These are phyloP conservation scores for Senna siamea DNA, from an alignment of 306 rosid genomes.

Conservation along the genomic window DNA sequence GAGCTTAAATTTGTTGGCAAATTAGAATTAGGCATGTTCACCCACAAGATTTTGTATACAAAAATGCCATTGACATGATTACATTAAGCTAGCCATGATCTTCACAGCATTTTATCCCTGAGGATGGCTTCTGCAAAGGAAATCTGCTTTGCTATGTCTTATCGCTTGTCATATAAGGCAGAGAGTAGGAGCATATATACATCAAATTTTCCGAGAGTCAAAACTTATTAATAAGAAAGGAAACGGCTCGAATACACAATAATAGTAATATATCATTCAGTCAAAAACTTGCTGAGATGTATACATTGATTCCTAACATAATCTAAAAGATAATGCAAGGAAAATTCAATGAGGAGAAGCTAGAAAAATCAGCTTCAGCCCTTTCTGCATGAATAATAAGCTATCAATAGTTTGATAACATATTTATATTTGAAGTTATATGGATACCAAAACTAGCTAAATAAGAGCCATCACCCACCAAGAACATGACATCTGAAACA, in stretches of 20 bases:
- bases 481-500: conserved; percentile 55
- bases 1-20: background rate
- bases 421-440: conserved; percentile 41
- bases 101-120: background rate
- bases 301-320: conserved; percentile 43
- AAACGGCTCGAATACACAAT: conserved; percentile 22
- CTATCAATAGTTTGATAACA: conserved; percentile 46
- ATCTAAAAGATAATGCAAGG: conserved; percentile 38
- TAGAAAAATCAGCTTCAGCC: conserved; percentile 74
- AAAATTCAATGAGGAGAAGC: conserved; percentile 52
- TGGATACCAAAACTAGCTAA: conserved; percentile 46
- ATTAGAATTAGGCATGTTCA: background rate
- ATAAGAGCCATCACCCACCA: conserved; percentile 50
- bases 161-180: background rate
- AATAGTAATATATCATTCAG: conserved; percentile 38
- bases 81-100: background rate
- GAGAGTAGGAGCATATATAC: background rate
- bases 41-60: background rate
- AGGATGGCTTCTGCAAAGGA: too few relatives aligned
- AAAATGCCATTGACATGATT: background rate
- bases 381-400: conserved; percentile 36
- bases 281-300: conserved; percentile 47
- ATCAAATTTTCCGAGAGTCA: background rate
- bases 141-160: too few relatives aligned
- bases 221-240: background rate